Evolutionary conservation across 148 eudicot species (phyloP).

Genomic region (Heliamphora exappendiculata): DNA sequence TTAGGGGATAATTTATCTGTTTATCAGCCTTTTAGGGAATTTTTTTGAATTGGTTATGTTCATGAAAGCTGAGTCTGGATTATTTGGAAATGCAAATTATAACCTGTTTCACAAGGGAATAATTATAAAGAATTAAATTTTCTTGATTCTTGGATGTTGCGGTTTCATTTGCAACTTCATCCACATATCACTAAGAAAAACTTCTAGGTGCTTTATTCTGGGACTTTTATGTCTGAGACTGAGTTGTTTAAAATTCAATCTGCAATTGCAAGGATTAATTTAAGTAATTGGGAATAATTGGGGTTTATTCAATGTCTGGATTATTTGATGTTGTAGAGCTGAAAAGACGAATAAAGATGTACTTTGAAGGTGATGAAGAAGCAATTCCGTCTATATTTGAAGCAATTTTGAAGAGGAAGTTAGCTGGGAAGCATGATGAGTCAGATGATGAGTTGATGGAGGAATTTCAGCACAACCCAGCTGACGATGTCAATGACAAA

Average conservation of each 20-base stretch:
- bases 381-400: constrained; percentile 46
- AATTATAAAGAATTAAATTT: not conserved
- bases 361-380: constrained; percentile 36
- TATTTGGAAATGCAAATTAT: not conserved
- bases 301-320: not conserved
- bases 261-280: not conserved
- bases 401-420: constrained; percentile 44
- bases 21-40: not conserved
- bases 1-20: not conserved
- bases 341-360: constrained; percentile 32
- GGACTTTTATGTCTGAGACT: not conserved
- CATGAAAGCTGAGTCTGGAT: not conserved
- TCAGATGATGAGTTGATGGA: constrained; percentile 46
- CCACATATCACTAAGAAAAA: not conserved
- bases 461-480: constrained; percentile 21
- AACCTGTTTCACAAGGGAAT: not conserved
- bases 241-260: not conserved
- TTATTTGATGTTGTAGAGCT: constrained; percentile 32
- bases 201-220: not conserved
- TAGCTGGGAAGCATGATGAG: constrained; percentile 45
- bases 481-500: not conserved
- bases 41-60: not conserved
- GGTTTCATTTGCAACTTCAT: not conserved
- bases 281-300: not conserved
- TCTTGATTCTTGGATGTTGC: not conserved